Evolutionary conservation across 805 yeast species (phyloP).

Genomic region (Myxozyma geophila): DNA sequence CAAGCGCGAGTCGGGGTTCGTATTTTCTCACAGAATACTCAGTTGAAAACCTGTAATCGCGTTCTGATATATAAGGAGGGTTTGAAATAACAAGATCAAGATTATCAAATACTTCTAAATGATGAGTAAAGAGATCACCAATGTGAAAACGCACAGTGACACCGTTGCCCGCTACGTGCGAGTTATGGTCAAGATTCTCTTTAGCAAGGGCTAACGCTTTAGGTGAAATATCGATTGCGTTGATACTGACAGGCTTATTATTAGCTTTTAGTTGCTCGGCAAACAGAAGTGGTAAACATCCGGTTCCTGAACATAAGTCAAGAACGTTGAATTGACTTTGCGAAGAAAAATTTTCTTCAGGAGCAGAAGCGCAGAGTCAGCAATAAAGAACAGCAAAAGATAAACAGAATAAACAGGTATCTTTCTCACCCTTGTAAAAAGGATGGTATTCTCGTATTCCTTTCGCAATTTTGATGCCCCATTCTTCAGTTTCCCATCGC

Average conservation of each 20-base stretch:
- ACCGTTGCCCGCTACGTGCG: neutral
- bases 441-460: conserved; percentile 13
- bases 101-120: neutral
- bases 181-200: conserved; percentile 48
- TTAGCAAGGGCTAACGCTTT: conserved; percentile 58
- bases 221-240: conserved; percentile 62
- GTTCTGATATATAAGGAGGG: conserved; percentile 80
- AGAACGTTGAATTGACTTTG: conserved; percentile 46
- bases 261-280: conserved; percentile 42
- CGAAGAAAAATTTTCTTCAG: neutral
- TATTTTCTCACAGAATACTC: conserved; percentile 67
- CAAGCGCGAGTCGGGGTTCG: conserved; percentile 81
- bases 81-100: conserved; percentile 73
- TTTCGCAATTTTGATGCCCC: conserved; percentile 52
- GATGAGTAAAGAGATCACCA: conserved; percentile 18
- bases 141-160: conserved; percentile 17
- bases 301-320: conserved; percentile 88
- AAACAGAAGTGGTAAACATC: conserved; percentile 74
- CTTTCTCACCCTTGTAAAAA: conserved; percentile 8
- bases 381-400: neutral
- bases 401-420: neutral
- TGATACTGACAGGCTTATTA: conserved; percentile 39
- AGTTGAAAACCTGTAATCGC: conserved; percentile 49
- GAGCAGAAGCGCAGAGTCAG: neutral
- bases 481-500: conserved; percentile 94